These are phyloP conservation scores for Verticillium nubilum DNA, from an alignment of 2,329 filamentous ascomycete genomes.

Conservation along the genomic window DNA sequence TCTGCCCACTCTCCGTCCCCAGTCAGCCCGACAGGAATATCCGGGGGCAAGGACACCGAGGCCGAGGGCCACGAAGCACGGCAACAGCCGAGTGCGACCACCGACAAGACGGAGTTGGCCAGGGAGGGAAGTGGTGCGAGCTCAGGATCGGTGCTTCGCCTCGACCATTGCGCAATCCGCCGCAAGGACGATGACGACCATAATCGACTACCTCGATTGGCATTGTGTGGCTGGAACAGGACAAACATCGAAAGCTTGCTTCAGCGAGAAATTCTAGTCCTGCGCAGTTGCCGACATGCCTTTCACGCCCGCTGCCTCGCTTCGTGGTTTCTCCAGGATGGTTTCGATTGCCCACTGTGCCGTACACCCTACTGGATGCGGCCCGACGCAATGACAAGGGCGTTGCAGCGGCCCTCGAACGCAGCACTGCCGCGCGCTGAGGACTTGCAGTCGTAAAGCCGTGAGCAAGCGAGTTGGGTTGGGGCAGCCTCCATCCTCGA, in stretches of 20 bases:
- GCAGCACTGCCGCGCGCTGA: neutral
- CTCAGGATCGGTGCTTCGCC: neutral
- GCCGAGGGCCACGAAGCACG: neutral
- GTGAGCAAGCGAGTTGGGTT: no score
- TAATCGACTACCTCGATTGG: neutral
- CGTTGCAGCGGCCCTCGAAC: neutral
- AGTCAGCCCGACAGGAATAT: neutral
- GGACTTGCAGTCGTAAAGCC: neutral
- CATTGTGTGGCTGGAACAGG: neutral
- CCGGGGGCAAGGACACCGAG: neutral
- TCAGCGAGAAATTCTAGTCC: conserved; percentile 24
- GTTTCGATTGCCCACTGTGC: conserved; percentile 33
- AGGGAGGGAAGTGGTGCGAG: neutral
- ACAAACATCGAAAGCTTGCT: neutral
- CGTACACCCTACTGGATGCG: conserved; percentile 25
- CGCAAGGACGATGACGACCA: neutral
- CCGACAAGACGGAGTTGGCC: neutral
- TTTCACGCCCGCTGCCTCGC: conserved; percentile 34
- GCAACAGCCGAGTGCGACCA: neutral
- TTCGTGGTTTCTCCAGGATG: conserved; percentile 30
- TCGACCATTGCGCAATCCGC: neutral
- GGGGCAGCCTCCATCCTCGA: no score
- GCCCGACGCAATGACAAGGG: conserved; percentile 5
- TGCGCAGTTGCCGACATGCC: conserved; percentile 29
- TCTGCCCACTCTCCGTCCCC: neutral